phyloP scores from a whole-genome alignment of 2,329 filamentous ascomycete species.

The Fusarium nanum region DNA sequence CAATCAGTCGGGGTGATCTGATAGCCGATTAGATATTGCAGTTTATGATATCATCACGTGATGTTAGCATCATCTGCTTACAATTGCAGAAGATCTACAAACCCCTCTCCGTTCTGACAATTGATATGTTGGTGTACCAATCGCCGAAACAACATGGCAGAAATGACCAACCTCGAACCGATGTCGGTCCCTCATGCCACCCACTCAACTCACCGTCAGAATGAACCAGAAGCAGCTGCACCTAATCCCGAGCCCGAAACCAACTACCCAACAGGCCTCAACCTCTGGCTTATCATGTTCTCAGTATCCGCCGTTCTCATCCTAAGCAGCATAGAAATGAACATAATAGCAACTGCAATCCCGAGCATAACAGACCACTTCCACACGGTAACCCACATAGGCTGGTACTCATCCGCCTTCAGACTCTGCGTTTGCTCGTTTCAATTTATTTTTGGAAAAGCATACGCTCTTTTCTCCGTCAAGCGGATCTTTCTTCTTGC shows the following conservation, averaged over 20 bases:
- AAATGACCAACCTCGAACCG: neutral
- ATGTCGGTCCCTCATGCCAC: rapidly evolving
- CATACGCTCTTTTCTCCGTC: conserved; percentile 19
- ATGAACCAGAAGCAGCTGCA: rapidly evolving
- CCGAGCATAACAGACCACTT: conserved; percentile 46
- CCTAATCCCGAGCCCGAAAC: rapidly evolving
- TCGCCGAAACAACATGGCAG: neutral
- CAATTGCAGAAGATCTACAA: no score
- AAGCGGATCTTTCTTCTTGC: conserved; percentile 53
- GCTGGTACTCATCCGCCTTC: conserved; percentile 47
- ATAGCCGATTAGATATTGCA: no score
- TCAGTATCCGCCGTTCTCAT: conserved; percentile 5
- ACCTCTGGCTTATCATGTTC: conserved; percentile 20
- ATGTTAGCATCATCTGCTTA: no score
- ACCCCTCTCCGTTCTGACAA: no score
- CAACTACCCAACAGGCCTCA: conserved; percentile 6
- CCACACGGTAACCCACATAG: conserved; percentile 38
- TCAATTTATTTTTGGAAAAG: conserved; percentile 33
- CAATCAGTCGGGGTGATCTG: no score
- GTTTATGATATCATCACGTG: no score
- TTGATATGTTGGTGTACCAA: no score
- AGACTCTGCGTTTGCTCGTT: conserved; percentile 57
- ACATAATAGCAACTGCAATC: conserved; percentile 41
- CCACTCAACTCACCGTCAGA: rapidly evolving
- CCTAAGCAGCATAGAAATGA: conserved; percentile 40